Percentiles rank a stretch among this genome's conserved stretches.
phyloP scores from a whole-genome alignment of 2,329 filamentous ascomycete genomes.

The Myrmaecium sp. region DNA sequence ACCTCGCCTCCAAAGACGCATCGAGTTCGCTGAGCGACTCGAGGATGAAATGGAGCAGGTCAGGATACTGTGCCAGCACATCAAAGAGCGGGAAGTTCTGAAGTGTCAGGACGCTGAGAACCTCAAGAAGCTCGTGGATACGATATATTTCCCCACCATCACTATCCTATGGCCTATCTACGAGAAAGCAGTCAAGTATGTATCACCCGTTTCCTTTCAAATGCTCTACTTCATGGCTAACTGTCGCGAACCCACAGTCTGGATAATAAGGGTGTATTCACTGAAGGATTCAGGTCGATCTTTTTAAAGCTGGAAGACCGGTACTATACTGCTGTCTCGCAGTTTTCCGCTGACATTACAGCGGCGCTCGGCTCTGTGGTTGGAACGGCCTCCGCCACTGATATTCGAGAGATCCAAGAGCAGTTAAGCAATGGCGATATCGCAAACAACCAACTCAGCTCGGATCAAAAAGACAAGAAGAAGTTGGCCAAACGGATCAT shows the following conservation, averaged over 20 bases:
- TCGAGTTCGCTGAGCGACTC: conserved; percentile 70
- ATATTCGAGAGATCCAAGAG: conserved; percentile 23
- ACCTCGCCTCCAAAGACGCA: conserved; percentile 59
- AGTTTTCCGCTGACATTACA: conserved; percentile 43
- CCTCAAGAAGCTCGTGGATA: conserved; percentile 66
- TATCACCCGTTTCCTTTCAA: conserved; percentile 19
- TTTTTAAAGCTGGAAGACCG: conserved; percentile 37
- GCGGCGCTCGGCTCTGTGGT: conserved; percentile 38
- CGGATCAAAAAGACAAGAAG: conserved; percentile 64
- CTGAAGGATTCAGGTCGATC: conserved; percentile 34
- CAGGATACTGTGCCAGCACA: conserved; percentile 47
- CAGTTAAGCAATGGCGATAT: conserved; percentile 23
- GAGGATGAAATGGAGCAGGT: conserved; percentile 64
- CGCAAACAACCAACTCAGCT: conserved; percentile 23
- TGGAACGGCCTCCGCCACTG: conserved; percentile 27
- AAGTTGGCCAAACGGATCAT: conserved; percentile 80
- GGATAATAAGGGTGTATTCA: conserved; percentile 37
- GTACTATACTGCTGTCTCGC: conserved; percentile 41
- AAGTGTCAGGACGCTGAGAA: conserved; percentile 65
- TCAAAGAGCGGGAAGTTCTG: conserved; percentile 58
- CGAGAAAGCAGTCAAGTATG: conserved; percentile 67
- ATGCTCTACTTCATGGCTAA: conserved; percentile 2
- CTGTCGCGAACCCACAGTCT: conserved; percentile 12
- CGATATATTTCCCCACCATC: conserved; percentile 78
- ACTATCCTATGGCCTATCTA: conserved; percentile 61